phyloP scores from a whole-genome alignment of 495 filamentous ascomycete genomes.

The Collariella sp. region DNA sequence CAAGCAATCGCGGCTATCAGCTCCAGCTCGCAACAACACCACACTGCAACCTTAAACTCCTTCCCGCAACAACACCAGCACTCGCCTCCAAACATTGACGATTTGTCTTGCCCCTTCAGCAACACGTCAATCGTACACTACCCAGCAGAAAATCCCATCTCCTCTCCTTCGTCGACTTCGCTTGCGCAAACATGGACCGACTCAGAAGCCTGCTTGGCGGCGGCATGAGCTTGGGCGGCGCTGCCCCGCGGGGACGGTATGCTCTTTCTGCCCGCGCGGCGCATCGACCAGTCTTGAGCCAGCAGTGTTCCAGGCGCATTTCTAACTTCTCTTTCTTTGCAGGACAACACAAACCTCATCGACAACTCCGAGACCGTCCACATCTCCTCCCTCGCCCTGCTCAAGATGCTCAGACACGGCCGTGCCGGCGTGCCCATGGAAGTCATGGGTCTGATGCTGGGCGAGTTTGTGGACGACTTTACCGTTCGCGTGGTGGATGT shows the following conservation, averaged over 20 bases:
- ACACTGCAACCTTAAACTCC: background rate
- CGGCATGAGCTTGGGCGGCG: slow-evolving; percentile 61
- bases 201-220: slow-evolving; percentile 77
- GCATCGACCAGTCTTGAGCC: background rate
- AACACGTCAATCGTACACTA: background rate
- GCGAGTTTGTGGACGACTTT: slow-evolving; percentile 98
- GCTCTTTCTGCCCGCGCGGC: slow-evolving; percentile 13
- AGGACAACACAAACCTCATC: slow-evolving; percentile 83
- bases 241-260: slow-evolving; percentile 67
- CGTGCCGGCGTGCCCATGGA: slow-evolving; percentile 98
- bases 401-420: slow-evolving; percentile 98
- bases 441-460: slow-evolving; percentile 98
- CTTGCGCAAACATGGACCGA: slow-evolving; percentile 62
- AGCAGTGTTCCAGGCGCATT: background rate
- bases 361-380: slow-evolving; percentile 99
- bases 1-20: slow-evolving; percentile 1
- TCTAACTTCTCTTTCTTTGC: background rate
- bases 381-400: slow-evolving; percentile 90
- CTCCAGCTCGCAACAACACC: slow-evolving; percentile 7
- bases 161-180: background rate
- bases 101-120: background rate
- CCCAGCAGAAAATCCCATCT: background rate
- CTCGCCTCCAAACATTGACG: no score
- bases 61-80: no score
- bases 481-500: slow-evolving; percentile 96